phyloP scores from a whole-genome alignment of 441 rosid genomes.

The Rhodomyrtus psidioides region DNA sequence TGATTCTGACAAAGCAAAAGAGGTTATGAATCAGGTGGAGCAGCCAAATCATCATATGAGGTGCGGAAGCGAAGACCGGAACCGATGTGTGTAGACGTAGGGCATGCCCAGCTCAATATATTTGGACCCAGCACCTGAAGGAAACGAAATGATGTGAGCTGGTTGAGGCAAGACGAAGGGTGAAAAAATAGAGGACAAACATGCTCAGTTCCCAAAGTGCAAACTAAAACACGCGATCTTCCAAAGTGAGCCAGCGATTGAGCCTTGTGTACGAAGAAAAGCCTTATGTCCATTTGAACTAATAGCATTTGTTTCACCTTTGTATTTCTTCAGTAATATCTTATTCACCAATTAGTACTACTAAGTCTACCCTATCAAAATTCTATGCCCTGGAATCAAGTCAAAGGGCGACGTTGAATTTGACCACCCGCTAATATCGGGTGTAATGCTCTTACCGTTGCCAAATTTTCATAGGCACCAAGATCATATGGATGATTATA shows the following conservation, averaged over 20 bases:
- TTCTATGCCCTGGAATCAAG: neutral
- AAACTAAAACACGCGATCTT: neutral
- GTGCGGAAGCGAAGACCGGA: conserved; percentile 70
- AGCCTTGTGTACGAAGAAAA: neutral
- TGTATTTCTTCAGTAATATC: neutral
- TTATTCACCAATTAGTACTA: neutral
- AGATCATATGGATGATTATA: conserved; percentile 87
- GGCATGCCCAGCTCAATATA: conserved; percentile 73
- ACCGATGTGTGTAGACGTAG: conserved; percentile 50
- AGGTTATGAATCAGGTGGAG: conserved; percentile 24
- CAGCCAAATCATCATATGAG: conserved; percentile 29
- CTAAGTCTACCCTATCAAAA: neutral
- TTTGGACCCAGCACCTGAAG: conserved; percentile 75
- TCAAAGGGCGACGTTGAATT: neutral
- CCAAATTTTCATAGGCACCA: conserved; percentile 63
- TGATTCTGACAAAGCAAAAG: neutral
- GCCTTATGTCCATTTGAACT: neutral
- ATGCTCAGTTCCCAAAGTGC: neutral
- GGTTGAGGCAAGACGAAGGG: neutral
- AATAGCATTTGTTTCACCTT: neutral
- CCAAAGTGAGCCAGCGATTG: neutral
- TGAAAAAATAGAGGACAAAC: neutral
- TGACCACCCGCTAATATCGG: neutral
- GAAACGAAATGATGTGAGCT: neutral
- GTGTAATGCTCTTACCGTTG: conserved; percentile 29